A percentile compares a stretch with the other conserved stretches of the same genome.
Conservation (phyloP, 2,329 filamentous ascomycete species). For the Emmonsia crescens region DNA sequence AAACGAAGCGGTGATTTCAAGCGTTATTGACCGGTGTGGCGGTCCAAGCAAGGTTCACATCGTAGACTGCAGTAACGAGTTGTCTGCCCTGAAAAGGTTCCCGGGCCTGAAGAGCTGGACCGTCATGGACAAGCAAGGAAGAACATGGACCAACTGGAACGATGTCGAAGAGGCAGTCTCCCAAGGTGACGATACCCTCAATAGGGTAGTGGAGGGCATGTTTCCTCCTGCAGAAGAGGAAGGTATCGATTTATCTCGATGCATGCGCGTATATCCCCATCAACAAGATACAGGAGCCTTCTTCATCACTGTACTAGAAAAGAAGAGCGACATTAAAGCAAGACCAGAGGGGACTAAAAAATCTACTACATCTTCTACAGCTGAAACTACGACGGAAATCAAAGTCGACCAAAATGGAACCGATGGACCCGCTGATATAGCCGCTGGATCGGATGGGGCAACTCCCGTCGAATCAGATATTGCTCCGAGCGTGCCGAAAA, state of each 20-base stretch:
- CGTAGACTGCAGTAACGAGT: constrained; percentile 66
- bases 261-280: constrained; percentile 90
- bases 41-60: constrained; percentile 71
- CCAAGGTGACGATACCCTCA: constrained; percentile 48
- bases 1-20: constrained; percentile 84
- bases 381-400: constrained; percentile 8
- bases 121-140: constrained; percentile 76
- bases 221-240: constrained; percentile 58
- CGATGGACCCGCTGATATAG: neutral
- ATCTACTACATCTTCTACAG: constrained; percentile 22
- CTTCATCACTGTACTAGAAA: constrained; percentile 93
- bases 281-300: constrained; percentile 94
- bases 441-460: constrained; percentile 8
- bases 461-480: constrained; percentile 19
- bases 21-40: constrained; percentile 82
- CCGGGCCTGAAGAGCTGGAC: constrained; percentile 74
- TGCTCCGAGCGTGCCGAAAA: constrained; percentile 23
- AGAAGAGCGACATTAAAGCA: constrained; percentile 73
- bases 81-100: constrained; percentile 65
- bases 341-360: constrained; percentile 51
- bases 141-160: constrained; percentile 70
- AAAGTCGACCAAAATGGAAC: neutral
- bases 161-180: constrained; percentile 61
- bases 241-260: constrained; percentile 66
- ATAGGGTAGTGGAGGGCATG: constrained; percentile 67